phyloP scores from a whole-genome alignment of 2,329 filamentous ascomycete genomes.

The Zalaria sp. region DNA sequence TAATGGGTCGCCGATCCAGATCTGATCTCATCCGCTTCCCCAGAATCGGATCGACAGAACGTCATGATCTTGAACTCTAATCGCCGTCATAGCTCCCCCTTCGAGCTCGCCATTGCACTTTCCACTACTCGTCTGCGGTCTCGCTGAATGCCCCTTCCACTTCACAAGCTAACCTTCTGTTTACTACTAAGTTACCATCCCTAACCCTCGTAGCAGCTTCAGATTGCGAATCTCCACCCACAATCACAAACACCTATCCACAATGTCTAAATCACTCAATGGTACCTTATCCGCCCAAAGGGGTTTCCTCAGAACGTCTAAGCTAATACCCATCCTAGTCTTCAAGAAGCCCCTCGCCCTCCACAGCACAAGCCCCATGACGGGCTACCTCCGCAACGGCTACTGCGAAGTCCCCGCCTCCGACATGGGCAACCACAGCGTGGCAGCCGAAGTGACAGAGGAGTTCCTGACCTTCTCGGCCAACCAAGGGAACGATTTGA shows the following conservation, averaged over 20 bases:
- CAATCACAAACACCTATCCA: conserved; percentile 8
- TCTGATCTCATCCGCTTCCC: no score
- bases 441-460: conserved; percentile 43
- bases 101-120: no score
- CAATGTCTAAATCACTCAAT: conserved; percentile 22
- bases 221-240: conserved; percentile 5
- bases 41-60: no score
- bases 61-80: no score
- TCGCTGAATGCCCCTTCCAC: no score
- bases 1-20: no score
- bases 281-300: conserved; percentile 4
- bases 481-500: conserved; percentile 44
- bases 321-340: conserved; percentile 22
- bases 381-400: conserved; percentile 47
- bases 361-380: conserved; percentile 44
- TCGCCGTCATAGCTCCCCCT: no score
- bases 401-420: conserved; percentile 42
- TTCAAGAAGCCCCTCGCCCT: conserved; percentile 43
- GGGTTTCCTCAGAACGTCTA: neutral
- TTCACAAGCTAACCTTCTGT: no score
- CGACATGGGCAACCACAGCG: conserved; percentile 45
- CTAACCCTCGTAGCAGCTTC: neutral
- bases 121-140: no score
- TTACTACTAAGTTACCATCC: no score
- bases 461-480: conserved; percentile 50